Evolutionary conservation across 2,329 filamentous ascomycete species (phyloP).

Genomic region (Fusarium graminum): DNA sequence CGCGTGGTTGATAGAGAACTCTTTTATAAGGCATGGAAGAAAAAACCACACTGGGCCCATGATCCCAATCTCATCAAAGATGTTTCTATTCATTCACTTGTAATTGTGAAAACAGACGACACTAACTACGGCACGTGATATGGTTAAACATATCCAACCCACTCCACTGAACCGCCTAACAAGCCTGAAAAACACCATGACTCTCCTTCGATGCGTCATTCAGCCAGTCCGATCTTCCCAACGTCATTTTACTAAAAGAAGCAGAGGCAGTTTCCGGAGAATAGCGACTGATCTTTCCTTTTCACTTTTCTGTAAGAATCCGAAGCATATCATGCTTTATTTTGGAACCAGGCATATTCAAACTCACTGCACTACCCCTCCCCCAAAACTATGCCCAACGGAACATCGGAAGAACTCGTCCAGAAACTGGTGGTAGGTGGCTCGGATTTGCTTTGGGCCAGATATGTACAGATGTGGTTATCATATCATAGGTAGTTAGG

Average conservation of each 20-base stretch:
- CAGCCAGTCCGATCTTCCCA: constrained; percentile 15
- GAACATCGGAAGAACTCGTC: constrained; percentile 43
- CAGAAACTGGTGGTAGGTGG: constrained; percentile 51
- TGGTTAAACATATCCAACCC: constrained; percentile 15
- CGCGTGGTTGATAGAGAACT: neutral
- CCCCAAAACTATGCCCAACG: constrained; percentile 43
- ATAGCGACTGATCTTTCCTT: neutral
- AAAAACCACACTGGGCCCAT: neutral
- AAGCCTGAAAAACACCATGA: constrained; percentile 33
- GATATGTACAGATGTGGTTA: constrained; percentile 1
- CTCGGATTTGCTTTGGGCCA: neutral
- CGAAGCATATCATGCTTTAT: constrained; percentile 42
- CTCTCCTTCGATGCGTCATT: constrained; percentile 39
- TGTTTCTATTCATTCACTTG: constrained; percentile 1
- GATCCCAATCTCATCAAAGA: neutral
- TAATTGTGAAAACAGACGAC: neutral
- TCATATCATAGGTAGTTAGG: constrained; percentile 8
- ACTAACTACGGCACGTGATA: constrained; percentile 31
- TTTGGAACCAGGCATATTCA: constrained; percentile 27
- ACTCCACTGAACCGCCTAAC: constrained; percentile 27
- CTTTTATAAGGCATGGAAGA: neutral
- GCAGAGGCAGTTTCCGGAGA: constrained; percentile 1
- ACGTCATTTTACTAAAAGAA: constrained; percentile 15
- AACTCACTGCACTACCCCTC: constrained; percentile 28
- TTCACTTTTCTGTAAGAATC: constrained; percentile 5